Percentiles rank a stretch among this genome's conserved stretches.
Conservation (phyloP, 345 rosid species). For the Lepidium sativum region DNA sequence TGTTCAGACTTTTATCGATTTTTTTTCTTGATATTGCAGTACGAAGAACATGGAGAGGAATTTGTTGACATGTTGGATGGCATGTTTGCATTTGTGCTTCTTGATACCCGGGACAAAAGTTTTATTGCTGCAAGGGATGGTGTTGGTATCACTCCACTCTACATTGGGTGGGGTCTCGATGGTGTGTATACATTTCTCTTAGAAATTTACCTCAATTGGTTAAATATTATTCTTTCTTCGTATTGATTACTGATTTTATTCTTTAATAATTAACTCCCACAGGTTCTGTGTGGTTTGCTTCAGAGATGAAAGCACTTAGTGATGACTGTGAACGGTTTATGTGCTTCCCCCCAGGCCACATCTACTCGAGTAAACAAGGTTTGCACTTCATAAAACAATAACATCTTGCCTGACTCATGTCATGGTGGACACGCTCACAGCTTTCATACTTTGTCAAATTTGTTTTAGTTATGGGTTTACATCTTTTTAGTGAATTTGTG, state of each 20-base stretch:
- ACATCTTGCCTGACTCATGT: background rate
- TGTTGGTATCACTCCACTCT: slow-evolving; percentile 69
- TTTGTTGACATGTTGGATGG: slow-evolving; percentile 73
- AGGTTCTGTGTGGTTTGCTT: slow-evolving; percentile 90
- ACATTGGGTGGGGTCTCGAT: slow-evolving; percentile 85
- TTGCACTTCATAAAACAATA: slow-evolving; percentile 7
- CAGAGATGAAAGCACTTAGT: slow-evolving; percentile 88
- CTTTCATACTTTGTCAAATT: background rate
- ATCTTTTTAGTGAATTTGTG: background rate
- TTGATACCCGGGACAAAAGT: slow-evolving; percentile 64
- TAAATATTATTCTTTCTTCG: background rate
- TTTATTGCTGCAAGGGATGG: slow-evolving; percentile 78
- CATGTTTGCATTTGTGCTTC: slow-evolving; percentile 84
- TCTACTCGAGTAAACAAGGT: slow-evolving; percentile 92
- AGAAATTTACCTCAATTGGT: background rate
- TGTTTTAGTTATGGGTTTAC: background rate
- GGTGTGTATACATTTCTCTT: slow-evolving; percentile 36
- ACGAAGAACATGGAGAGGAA: slow-evolving; percentile 72
- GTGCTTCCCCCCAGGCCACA: slow-evolving; percentile 64
- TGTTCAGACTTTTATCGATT: background rate
- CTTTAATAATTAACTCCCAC: background rate
- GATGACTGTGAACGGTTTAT: slow-evolving; percentile 79
- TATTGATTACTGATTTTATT: background rate
- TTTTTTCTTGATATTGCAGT: slow-evolving; percentile 31
- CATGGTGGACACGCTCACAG: background rate